phyloP scores from a whole-genome alignment of 2,329 filamentous ascomycete species.

The Rhinocladiella similis region DNA sequence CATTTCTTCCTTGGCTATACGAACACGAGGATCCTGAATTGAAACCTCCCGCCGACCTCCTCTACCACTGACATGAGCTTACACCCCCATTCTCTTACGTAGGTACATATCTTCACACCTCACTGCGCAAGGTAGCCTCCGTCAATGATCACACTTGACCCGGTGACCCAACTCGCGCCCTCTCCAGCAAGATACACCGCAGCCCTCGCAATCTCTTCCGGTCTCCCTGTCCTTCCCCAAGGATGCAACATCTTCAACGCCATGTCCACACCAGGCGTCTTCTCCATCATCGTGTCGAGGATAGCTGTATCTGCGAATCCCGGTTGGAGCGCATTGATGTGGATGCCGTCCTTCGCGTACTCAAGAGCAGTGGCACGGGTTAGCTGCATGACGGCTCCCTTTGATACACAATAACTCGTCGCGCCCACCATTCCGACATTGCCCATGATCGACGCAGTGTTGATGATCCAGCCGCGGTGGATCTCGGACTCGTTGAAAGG shows the following conservation, averaged over 20 bases:
- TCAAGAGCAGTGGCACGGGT: conserved; percentile 48
- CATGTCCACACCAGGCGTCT: conserved; percentile 3
- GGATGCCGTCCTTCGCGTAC: conserved; percentile 43
- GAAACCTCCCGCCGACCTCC: no score
- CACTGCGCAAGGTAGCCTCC: conserved; percentile 41
- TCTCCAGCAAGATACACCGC: conserved; percentile 50
- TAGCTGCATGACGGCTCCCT: conserved; percentile 48
- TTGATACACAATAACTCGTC: conserved; percentile 45
- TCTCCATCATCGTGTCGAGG: conserved; percentile 38
- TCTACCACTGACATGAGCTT: no score
- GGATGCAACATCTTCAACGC: conserved; percentile 11
- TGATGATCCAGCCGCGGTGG: conserved; percentile 38
- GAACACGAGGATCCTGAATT: no score
- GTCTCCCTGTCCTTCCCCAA: conserved; percentile 31
- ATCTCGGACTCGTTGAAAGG: not conserved
- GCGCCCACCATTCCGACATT: conserved; percentile 28
- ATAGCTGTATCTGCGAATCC: conserved; percentile 41
- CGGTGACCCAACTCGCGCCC: conserved; percentile 48
- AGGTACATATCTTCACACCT: no score
- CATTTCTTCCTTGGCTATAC: no score
- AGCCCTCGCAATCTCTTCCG: conserved; percentile 39
- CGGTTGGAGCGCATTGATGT: conserved; percentile 46
- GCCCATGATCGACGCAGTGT: conserved; percentile 36
- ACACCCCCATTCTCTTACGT: no score
- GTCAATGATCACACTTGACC: conserved; percentile 45